Base-by-base conservation (phyloP, 1,139 yeast genomes). In the Hyphopichia pseudoburtonii region DNA sequence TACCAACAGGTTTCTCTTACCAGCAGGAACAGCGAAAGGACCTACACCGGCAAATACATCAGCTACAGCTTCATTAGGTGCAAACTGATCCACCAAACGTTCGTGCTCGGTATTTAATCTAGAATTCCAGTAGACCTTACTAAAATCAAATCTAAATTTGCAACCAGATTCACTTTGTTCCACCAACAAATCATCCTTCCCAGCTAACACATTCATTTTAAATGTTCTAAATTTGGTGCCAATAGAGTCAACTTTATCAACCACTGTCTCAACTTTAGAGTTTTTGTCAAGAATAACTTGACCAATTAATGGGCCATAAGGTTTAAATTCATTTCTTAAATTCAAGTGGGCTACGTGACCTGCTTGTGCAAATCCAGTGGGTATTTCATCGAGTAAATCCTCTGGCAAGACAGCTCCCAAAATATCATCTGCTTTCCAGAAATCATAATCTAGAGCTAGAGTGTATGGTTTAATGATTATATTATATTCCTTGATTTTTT, bases 11-110 rank as follows among this genome's bases (percentile, higher is more conserved):
- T 76, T 73, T 43, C 84, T 87, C 60, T 86, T 89, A 14, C 90
- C 98, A 1, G 97, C 96, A 0, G 99, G 99, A 1, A 92, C 80
- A 1, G 95, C 94, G 67, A 94, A 94, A 3, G 99, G 99, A 0
- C 99, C 99, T 2, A 94, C 98, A 26, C 99, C 99, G 0, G 97
- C 98, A 77, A 94, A 87, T 0, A 89, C 97, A 66, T 94, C 99
- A 47, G 89, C 88, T 0, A 94, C 87, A 2, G 87, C 86, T 42
- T 84, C 86, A 9, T 81, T 74, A 2, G 75, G 68, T 43, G 74
- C 54, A 55, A 94, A 90, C 39, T 57, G 60, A 3, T 64, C 55
- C 9, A 92, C 82, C 34, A 94, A 64, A 41, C 97, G 70, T 37
- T 82, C 94, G 60, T 94, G 99, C 54, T 94, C 99, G 0, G 96